Evolutionary conservation across 2,329 filamentous ascomycete genomes (phyloP), one percentile per base, ranked within the genome.

Genomic region (Fusarium sp.): DNA sequence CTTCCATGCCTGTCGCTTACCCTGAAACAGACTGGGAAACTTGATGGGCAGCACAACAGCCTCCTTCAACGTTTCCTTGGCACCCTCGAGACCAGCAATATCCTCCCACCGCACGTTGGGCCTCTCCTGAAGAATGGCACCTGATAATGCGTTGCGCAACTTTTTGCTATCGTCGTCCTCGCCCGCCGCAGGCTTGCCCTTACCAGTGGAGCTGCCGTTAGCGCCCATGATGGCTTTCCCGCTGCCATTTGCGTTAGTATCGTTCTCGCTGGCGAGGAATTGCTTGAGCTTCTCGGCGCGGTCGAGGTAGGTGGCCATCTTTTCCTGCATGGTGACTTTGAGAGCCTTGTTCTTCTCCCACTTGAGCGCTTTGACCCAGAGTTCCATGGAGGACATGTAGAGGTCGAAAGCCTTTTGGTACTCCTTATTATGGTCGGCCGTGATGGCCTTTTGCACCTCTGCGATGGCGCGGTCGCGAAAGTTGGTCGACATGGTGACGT

Each of bases 301-400:
- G 83, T 98, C 95, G 92, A 99, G 97, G 86, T 99, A 99, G 80
- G 98, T 95, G 76, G 87, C 92, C 22, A 95, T 94, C 85, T 98
- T 98, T 75, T 92, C 90, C 75, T 96, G 92, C 81, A 99, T 98
- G 89, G 97, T 97, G 79, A 97, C 94, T 86, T 98, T 98, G 71
- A 94, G 95, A 76, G 95, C 95, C 70, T 92, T 90, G 84, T 98
- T 98, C 88, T 98, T 99, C 85, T 99, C 96, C 95, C 95, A 99
- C 86, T 99, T 99, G 66, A 99, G 88, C 34, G 96, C 96, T 67
- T 98, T 92, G 92, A 99, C 97, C 86, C 98, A 99, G 63, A 98
- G 90, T 83, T 99, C 95, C 75, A 99, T 92, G 54, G 95, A 91
- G 74, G 94, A 91, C 85, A 97, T 98, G 88, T 99, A 99, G 70